Percentiles rank a stretch among this genome's conserved stretches.
phyloP scores from a whole-genome alignment of 2,329 filamentous ascomycete species.

The Botrytis paeoniae region DNA sequence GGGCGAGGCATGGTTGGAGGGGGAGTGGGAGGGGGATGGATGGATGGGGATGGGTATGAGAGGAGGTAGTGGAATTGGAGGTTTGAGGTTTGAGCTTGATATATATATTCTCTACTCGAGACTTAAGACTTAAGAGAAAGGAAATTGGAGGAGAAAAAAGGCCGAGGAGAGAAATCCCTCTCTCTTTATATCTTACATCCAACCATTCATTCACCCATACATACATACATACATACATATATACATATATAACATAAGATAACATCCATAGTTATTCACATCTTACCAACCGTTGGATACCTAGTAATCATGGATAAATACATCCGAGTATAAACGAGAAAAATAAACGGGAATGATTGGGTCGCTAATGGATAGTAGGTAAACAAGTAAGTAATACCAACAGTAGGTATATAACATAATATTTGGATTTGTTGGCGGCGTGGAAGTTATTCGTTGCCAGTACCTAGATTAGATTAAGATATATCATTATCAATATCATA shows the following conservation, averaged over 20 bases:
- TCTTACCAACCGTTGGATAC: not conserved
- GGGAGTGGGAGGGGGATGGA: not conserved
- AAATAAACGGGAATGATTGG: not conserved
- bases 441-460: not conserved
- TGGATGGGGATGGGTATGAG: too few relatives aligned
- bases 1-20: not conserved
- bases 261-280: not conserved
- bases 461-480: too few relatives aligned
- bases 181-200: not conserved
- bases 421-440: not conserved
- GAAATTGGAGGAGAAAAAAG: too few relatives aligned
- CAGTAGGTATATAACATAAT: not conserved
- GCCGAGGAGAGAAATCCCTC: not conserved
- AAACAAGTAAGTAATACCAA: not conserved
- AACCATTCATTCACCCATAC: not conserved
- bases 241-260: not conserved
- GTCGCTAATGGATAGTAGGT: not conserved
- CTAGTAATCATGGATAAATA: not conserved
- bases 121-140: not conserved
- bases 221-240: not conserved
- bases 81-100: not conserved
- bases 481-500: too few relatives aligned
- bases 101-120: not conserved
- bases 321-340: not conserved
- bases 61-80: not conserved